Conservation (phyloP, 2,329 filamentous ascomycete genomes). For the Fusarium liriodendri region DNA sequence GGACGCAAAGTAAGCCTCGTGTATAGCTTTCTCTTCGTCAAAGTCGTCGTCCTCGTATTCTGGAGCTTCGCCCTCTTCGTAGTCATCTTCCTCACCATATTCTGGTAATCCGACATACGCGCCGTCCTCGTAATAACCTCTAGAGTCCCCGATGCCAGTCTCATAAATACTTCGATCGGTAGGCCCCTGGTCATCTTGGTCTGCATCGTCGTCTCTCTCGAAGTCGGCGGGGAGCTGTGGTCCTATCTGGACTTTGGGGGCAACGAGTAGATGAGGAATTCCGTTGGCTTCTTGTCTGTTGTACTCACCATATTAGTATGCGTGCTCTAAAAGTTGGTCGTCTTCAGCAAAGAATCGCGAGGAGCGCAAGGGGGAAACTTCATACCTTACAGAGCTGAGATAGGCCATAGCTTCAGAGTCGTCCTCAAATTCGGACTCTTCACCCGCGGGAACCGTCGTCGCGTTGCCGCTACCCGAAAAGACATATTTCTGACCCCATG, state of each 20-base stretch:
- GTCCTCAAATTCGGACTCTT: conserved; percentile 75
- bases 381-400: conserved; percentile 77
- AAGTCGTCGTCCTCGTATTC: conserved; percentile 41
- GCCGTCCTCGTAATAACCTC: conserved; percentile 80
- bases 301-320: conserved; percentile 64
- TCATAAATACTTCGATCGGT: conserved; percentile 60
- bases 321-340: conserved; percentile 20
- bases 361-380: conserved; percentile 2
- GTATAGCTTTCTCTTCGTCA: conserved; percentile 55
- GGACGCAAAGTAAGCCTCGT: conserved; percentile 74
- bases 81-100: conserved; percentile 43
- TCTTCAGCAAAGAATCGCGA: conserved; percentile 45
- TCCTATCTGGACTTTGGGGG: conserved; percentile 65
- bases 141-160: conserved; percentile 61
- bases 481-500: conserved; percentile 78
- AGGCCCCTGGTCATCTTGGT: conserved; percentile 45
- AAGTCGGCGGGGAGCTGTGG: conserved; percentile 59
- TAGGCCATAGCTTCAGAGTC: conserved; percentile 77
- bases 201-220: conserved; percentile 39
- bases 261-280: conserved; percentile 78
- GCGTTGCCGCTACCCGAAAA: conserved; percentile 71
- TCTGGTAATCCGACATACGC: conserved; percentile 76
- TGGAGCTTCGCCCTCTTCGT: conserved; percentile 43
- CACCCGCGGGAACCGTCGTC: conserved; percentile 59
- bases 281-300: conserved; percentile 78